phyloP scores from a whole-genome alignment of 2,329 filamentous ascomycete genomes.

The Trichoderma semiorbis region DNA sequence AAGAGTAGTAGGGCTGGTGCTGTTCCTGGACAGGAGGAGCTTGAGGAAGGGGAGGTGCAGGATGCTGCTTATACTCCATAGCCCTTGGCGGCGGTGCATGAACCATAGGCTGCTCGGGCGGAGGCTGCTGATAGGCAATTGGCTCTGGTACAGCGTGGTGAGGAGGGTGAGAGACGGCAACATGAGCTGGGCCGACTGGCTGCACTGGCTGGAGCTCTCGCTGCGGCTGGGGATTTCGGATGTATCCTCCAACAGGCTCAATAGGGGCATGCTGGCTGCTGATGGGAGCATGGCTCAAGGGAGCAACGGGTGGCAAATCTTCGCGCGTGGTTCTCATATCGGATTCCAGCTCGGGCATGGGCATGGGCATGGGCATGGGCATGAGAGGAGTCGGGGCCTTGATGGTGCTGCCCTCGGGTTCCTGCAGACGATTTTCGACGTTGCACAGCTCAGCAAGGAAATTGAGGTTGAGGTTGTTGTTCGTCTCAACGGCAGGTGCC shows the following conservation, averaged over 20 bases:
- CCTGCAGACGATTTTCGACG: slow-evolving; percentile 28
- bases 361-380: neutral
- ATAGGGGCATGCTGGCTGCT: slow-evolving; percentile 23
- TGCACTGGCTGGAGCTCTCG: slow-evolving; percentile 23
- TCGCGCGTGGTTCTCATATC: slow-evolving; percentile 26
- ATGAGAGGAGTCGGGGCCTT: neutral
- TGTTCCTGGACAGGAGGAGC: slow-evolving; percentile 20
- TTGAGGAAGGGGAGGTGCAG: slow-evolving; percentile 21
- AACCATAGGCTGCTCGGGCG: slow-evolving; percentile 26
- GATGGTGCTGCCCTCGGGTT: slow-evolving; percentile 19
- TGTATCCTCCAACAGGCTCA: slow-evolving; percentile 20
- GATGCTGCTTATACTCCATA: slow-evolving; percentile 28
- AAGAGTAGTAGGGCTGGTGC: slow-evolving; percentile 28
- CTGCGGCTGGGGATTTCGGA: slow-evolving; percentile 22
- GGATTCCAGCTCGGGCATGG: slow-evolving; percentile 10
- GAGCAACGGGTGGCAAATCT: slow-evolving; percentile 24
- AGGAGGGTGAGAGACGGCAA: slow-evolving; percentile 23
- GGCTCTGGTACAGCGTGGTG: slow-evolving; percentile 21
- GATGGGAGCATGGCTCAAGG: slow-evolving; percentile 23
- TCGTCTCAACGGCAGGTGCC: slow-evolving; percentile 25
- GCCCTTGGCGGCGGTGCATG: slow-evolving; percentile 26
- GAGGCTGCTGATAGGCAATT: slow-evolving; percentile 25
- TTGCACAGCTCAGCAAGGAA: slow-evolving; percentile 36
- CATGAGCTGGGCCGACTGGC: slow-evolving; percentile 26
- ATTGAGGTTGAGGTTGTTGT: slow-evolving; percentile 29